Percentiles rank a stretch among this genome's conserved stretches.
phyloP scores from a whole-genome alignment of 768 basidiomycete species.

The Tulasnella sp. region DNA sequence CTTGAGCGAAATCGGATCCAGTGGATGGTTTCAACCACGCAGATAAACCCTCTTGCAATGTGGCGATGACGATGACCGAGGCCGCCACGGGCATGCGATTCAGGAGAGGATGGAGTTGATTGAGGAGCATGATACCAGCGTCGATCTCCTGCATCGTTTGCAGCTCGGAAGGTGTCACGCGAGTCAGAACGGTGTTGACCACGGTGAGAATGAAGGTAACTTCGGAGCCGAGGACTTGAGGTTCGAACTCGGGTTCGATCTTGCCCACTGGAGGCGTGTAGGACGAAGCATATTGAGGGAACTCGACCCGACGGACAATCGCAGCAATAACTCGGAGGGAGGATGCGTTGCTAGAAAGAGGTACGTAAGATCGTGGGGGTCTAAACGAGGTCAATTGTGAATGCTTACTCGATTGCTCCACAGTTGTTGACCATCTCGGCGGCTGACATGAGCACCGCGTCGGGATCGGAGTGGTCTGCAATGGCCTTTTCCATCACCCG shows the following conservation, averaged over 20 bases:
- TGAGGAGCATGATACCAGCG: not conserved
- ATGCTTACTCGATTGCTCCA: conserved; percentile 21
- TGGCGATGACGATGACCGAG: not conserved
- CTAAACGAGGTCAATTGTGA: not conserved
- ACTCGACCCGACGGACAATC: conserved; percentile 7
- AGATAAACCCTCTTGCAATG: conserved; percentile 27
- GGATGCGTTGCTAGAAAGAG: not conserved
- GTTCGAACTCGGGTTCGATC: not conserved
- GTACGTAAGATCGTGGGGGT: not conserved
- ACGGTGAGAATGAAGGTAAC: not conserved
- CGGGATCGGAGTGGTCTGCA: not conserved
- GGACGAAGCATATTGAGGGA: not conserved
- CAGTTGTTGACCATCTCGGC: conserved; percentile 10
- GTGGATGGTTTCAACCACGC: conserved; percentile 28
- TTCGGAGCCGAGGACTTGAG: not conserved
- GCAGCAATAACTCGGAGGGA: conserved; percentile 12
- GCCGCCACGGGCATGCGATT: not conserved
- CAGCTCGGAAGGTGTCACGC: not conserved
- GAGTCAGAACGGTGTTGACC: not conserved
- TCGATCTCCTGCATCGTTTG: not conserved
- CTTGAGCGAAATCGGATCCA: conserved; percentile 16
- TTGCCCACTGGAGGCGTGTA: not conserved
- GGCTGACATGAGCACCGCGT: conserved; percentile 8
- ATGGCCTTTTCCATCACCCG: conserved; percentile 17
- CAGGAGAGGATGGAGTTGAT: not conserved